Evolutionary conservation across 148 eudicot genomes (phyloP).

Genomic region (Camellia japonica): DNA sequence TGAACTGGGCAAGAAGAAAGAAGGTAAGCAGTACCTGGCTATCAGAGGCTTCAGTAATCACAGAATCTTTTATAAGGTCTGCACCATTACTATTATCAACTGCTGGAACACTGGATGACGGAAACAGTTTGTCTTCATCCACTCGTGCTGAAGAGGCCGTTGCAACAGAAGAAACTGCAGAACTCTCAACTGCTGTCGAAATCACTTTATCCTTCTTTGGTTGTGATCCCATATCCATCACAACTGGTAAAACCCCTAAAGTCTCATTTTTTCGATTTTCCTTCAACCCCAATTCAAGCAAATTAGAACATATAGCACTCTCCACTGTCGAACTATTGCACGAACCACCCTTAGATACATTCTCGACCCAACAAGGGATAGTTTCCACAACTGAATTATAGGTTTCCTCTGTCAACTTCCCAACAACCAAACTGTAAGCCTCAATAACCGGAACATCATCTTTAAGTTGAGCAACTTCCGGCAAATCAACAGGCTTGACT

Average conservation of each 20-base stretch:
- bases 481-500: conserved; percentile 30
- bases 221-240: conserved; percentile 16
- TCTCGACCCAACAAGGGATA: conserved; percentile 4
- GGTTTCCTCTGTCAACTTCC: not conserved
- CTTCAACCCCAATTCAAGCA: conserved; percentile 7
- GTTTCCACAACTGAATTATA: conserved; percentile 14
- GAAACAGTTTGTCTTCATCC: conserved; percentile 14
- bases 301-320: not conserved
- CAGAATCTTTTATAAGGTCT: conserved; percentile 33
- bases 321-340: not conserved
- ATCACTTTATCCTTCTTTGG: conserved; percentile 8
- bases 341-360: conserved; percentile 13
- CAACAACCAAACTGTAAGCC: conserved; percentile 10
- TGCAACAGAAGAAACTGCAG: conserved; percentile 11
- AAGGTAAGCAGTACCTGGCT: conserved; percentile 37
- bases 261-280: conserved; percentile 19
- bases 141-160: conserved; percentile 7
- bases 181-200: not conserved
- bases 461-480: conserved; percentile 11
- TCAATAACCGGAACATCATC: conserved; percentile 27
- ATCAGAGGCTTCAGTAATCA: conserved; percentile 36
- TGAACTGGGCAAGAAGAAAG: not conserved
- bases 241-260: conserved; percentile 9
- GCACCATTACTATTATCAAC: conserved; percentile 22
- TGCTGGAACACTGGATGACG: conserved; percentile 24